These are phyloP conservation scores for Daldinia grandis DNA, from an alignment of 495 filamentous ascomycete genomes.

Conservation along the genomic window DNA sequence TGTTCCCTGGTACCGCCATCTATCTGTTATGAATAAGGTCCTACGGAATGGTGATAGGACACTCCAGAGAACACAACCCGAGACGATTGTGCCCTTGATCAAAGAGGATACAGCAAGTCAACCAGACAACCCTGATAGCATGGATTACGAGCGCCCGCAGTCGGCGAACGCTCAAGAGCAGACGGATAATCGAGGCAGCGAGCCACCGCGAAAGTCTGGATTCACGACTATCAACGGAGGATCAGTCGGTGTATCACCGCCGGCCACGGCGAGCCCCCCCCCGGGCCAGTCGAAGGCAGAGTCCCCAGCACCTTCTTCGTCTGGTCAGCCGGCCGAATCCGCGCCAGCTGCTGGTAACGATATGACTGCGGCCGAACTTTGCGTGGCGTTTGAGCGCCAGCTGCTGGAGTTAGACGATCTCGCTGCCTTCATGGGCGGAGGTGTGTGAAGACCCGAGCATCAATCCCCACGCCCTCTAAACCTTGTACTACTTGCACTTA, in stretches of 20 bases:
- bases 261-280: slow-evolving; percentile 54
- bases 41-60: slow-evolving; percentile 51
- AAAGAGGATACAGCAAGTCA: slow-evolving; percentile 57
- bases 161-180: slow-evolving; percentile 42
- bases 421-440: slow-evolving; percentile 62
- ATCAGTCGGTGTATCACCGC: slow-evolving; percentile 52
- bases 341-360: slow-evolving; percentile 45
- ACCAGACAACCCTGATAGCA: slow-evolving; percentile 54
- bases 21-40: slow-evolving; percentile 61
- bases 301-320: slow-evolving; percentile 50
- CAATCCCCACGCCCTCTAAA: slow-evolving; percentile 3
- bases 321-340: slow-evolving; percentile 37
- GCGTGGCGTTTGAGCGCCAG: slow-evolving; percentile 59
- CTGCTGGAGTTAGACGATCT: slow-evolving; percentile 60
- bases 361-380: slow-evolving; percentile 60
- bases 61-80: slow-evolving; percentile 27
- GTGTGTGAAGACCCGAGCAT: slow-evolving; percentile 48
- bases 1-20: slow-evolving; percentile 60
- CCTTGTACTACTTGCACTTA: slow-evolving; percentile 18
- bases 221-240: slow-evolving; percentile 62
- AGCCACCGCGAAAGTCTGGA: slow-evolving; percentile 57
- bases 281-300: slow-evolving; percentile 48
- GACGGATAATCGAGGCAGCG: slow-evolving; percentile 50
- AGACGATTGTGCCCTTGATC: slow-evolving; percentile 49
- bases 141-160: slow-evolving; percentile 55